Evolutionary conservation across 192 early-diverging fungal genomes (phyloP).

Genomic region (Coemansia sp.): DNA sequence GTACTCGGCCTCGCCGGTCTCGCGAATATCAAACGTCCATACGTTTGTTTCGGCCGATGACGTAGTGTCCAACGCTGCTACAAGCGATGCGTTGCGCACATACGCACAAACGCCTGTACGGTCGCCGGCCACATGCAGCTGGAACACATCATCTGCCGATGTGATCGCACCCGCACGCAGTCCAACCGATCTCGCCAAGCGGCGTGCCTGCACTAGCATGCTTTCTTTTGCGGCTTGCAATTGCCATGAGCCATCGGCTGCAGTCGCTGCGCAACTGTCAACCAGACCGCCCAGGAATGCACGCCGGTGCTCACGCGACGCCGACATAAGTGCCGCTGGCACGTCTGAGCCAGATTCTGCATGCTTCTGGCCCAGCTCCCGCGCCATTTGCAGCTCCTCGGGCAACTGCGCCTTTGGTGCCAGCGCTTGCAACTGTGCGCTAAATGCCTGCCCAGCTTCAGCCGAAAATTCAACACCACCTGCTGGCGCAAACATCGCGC

Average conservation of each 20-base stretch:
- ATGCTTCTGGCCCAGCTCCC: constrained; percentile 19
- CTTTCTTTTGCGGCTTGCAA: constrained; percentile 8
- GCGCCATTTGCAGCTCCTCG: constrained; percentile 29
- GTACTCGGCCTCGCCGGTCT: constrained; percentile 46
- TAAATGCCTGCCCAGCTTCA: constrained; percentile 24
- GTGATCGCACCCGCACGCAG: constrained; percentile 26
- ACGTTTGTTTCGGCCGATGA: constrained; percentile 8
- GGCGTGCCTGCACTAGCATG: constrained; percentile 17
- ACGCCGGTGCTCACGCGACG: constrained; percentile 25
- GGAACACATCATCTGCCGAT: neutral
- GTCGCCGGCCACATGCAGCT: constrained; percentile 1
- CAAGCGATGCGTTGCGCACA: constrained; percentile 3
- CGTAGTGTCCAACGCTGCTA: neutral
- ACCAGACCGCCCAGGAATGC: constrained; percentile 46
- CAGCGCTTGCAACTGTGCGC: constrained; percentile 18
- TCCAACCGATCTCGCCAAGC: constrained; percentile 36
- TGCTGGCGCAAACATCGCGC: constrained; percentile 37
- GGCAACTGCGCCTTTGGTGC: constrained; percentile 8
- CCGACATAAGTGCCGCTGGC: constrained; percentile 34
- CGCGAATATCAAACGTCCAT: constrained; percentile 49
- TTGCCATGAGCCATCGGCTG: constrained; percentile 18
- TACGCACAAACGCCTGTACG: neutral
- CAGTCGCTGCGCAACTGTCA: neutral
- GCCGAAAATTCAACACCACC: constrained; percentile 34
- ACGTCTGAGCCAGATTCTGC: constrained; percentile 6